phyloP scores from a whole-genome alignment of 2,329 filamentous ascomycete genomes.

The Sporothrix phasma region DNA sequence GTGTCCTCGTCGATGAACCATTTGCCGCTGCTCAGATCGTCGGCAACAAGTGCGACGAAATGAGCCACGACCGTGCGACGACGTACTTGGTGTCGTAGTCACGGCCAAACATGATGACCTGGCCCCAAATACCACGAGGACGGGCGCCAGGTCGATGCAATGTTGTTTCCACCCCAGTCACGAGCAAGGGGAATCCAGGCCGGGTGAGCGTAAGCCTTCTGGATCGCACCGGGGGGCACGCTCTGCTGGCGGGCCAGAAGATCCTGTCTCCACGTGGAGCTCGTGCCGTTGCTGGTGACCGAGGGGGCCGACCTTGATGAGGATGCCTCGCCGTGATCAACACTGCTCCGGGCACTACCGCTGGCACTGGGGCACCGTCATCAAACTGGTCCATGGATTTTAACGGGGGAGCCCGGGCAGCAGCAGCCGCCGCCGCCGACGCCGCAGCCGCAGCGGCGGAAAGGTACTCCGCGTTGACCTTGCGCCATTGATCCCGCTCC shows the following conservation, averaged over 20 bases:
- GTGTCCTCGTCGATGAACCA: slow-evolving; percentile 89
- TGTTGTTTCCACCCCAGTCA: slow-evolving; percentile 97
- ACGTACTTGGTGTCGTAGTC: slow-evolving; percentile 99
- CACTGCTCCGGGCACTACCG: slow-evolving; percentile 54
- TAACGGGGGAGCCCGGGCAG: slow-evolving; percentile 54
- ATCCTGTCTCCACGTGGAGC: slow-evolving; percentile 72
- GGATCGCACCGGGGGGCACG: slow-evolving; percentile 74
- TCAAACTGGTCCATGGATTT: slow-evolving; percentile 23
- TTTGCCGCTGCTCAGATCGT: slow-evolving; percentile 83
- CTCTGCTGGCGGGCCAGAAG: slow-evolving; percentile 77
- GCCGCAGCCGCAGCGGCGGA: slow-evolving; percentile 48
- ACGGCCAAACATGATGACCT: slow-evolving; percentile 90
- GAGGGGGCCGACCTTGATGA: slow-evolving; percentile 51
- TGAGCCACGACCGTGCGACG: slow-evolving; percentile 79
- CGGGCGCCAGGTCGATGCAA: slow-evolving; percentile 86
- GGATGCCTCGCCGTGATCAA: slow-evolving; percentile 45
- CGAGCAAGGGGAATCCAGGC: slow-evolving; percentile 93
- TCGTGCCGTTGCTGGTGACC: slow-evolving; percentile 28
- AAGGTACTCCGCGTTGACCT: slow-evolving; percentile 84
- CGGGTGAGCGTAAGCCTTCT: slow-evolving; percentile 86
- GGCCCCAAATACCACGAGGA: slow-evolving; percentile 83
- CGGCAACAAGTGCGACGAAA: slow-evolving; percentile 77
- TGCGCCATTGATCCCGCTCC: slow-evolving; percentile 94
- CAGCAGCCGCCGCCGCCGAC: slow-evolving; percentile 58
- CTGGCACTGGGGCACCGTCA: slow-evolving; percentile 62